Evolutionary conservation across 495 filamentous ascomycete genomes (phyloP).

Genomic region (Talaromyces stipitatus): DNA sequence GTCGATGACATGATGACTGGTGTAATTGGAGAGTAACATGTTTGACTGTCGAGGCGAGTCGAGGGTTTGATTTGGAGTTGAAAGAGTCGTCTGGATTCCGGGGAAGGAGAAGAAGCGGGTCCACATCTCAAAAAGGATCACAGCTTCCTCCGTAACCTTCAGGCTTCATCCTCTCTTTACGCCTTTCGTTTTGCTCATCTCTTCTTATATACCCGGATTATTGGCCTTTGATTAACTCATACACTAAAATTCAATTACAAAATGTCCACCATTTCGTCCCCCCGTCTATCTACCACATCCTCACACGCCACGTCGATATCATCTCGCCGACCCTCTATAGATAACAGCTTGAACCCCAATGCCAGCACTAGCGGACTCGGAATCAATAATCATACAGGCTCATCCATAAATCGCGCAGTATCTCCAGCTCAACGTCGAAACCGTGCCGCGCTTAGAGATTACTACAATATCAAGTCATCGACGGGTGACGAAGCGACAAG

Average conservation of each 20-base stretch:
- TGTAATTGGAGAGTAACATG: background rate
- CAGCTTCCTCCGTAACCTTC: background rate
- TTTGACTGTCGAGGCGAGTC: slow-evolving; percentile 1
- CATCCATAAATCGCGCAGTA: slow-evolving; percentile 25
- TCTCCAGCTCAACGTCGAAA: slow-evolving; percentile 52
- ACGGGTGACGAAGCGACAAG: slow-evolving; percentile 16
- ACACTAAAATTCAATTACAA: slow-evolving; percentile 5
- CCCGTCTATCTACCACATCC: slow-evolving; percentile 61
- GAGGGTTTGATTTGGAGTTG: background rate
- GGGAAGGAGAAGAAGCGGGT: background rate
- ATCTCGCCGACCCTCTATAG: slow-evolving; percentile 67
- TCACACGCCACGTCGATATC: slow-evolving; percentile 62
- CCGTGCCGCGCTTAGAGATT: slow-evolving; percentile 82
- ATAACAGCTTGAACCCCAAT: slow-evolving; percentile 41
- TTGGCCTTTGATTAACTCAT: background rate
- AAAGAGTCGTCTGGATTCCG: background rate
- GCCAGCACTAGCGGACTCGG: slow-evolving; percentile 40
- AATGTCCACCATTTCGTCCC: slow-evolving; percentile 76
- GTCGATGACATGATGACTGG: slow-evolving; percentile 26
- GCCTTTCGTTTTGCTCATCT: background rate
- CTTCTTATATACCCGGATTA: background rate
- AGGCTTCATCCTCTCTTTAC: too few relatives aligned
- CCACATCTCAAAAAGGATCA: too few relatives aligned
- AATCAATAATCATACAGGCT: slow-evolving; percentile 35
- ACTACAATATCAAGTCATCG: slow-evolving; percentile 76